Base-by-base conservation (phyloP, 345 rosid species). In the Citrus australasica region DNA sequence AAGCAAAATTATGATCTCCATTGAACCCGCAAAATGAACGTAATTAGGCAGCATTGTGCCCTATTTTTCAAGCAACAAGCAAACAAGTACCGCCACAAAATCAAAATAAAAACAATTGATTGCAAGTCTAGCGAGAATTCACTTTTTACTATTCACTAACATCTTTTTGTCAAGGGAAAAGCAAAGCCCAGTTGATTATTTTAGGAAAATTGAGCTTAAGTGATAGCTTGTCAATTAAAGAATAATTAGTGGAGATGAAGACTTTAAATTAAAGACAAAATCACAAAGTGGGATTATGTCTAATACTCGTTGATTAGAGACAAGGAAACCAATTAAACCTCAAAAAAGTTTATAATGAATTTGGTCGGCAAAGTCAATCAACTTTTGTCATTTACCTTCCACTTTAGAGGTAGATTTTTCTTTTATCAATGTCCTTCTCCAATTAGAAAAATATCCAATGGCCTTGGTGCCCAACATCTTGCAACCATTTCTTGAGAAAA, bases 351-450 rank as follows among this genome's bases (percentile, higher is more conserved):
- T 65, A 24, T 1, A 70, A 46, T 78, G 84, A 37, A 79, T 80
- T 76, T 79, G 81, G 80, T 81, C 38, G 81, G 69, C 86, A 74
- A 76, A 33, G 68, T 82, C 75, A 67, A 71, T 76, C 78, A 72
- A 19, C 9, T 62, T 69, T 74, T 38, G 61, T 59, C 59, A 38
- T 16, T 53, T 60, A 58, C 38, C 32, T 40, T 17, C 69, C 60
- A 35, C 60, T 67, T 25, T 0, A 19, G 35, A 48, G 21, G 2
- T 27, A 6, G 22, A 5, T 53, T 17, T 53, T 14, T 32, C 13
- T 64, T 64, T 30, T 30, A 6, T 35, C 6, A 33, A 7, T 16
- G 9, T 5, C 62, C 3, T 24, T 19, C 32, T 60, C 80, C 86
- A 72, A 40, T 67, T 1, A 56, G 51, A 28, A 60, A 71, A 62